Evolutionary conservation across 768 basidiomycete species (phyloP), one percentile per base, ranked within the genome.

Genomic region (Tricholoma hemisulphureum): DNA sequence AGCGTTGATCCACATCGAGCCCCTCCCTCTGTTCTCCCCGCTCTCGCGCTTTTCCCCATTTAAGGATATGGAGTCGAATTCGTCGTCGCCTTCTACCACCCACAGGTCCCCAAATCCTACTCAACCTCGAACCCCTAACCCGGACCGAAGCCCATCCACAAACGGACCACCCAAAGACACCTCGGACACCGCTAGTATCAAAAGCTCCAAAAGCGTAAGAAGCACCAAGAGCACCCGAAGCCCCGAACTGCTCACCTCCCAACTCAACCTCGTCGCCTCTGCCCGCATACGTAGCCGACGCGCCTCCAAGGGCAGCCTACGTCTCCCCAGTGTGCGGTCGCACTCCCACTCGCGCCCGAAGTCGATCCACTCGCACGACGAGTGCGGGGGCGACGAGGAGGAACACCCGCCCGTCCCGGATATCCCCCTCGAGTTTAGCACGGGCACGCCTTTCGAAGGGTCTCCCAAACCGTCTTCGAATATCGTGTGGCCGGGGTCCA

Each of bases 281-380:
- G 90, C 91, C 1, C 81, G 83, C 57, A 80, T 74, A 57, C 80
- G 89, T 37, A 88, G 86, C 67, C 75, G 77, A 41, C 78, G 87
- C 1, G 77, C 83, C 7, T 89, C 88, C 4, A 83, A 86, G 61
- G 80, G 83, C 21, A 89, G 87, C 65, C 72, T 92, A 7, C 82
- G 89, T 1, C 73, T 90, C 21, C 85, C 83, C 21, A 55, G 66
- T 68, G 20, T 8, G 24, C 58, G n/a, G 10, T 66, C 1, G n/a
- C 58, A 46, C 28, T 48, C 46, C 4, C 46, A 29, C n/a, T 49
- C 46, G 3, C 26, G 46, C 6, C n/a, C 46, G 29, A 28, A 11
- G 43, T 23, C 21, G 11, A 10, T 23, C 4, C 21, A 45, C 7
- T 18, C 37, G 2, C 18, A 39, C 4, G 28, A 46, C 23, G 23